Conservation (phyloP, 164 flowering plant genomes). For the Magnolia kwangsiensis region DNA sequence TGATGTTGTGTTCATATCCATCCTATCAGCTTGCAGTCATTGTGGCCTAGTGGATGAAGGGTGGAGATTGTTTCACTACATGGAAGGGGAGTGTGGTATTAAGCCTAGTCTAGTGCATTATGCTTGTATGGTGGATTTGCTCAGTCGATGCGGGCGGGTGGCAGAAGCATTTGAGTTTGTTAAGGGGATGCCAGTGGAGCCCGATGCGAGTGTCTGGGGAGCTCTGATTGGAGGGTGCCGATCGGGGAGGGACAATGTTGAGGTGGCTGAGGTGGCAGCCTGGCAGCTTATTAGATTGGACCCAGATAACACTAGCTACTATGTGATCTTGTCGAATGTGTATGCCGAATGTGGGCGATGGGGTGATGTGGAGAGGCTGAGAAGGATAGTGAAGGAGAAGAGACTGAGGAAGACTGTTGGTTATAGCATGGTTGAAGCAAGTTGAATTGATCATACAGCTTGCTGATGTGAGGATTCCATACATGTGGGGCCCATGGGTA, state of each 20-base stretch:
- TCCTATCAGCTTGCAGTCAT: constrained; percentile 63
- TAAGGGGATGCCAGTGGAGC: constrained; percentile 48
- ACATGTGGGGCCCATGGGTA: too few species aligned
- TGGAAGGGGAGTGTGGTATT: constrained; percentile 44
- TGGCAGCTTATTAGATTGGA: constrained; percentile 36
- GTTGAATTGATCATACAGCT: not conserved
- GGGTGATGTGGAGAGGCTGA: constrained; percentile 49
- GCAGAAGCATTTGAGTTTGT: constrained; percentile 48
- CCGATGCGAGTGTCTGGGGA: constrained; percentile 56
- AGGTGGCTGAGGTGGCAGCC: constrained; percentile 45
- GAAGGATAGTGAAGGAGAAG: constrained; percentile 33
- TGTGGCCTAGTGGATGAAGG: constrained; percentile 56
- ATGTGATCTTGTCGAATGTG: constrained; percentile 41
- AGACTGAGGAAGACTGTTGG: constrained; percentile 39
- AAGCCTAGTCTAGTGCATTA: constrained; percentile 50
- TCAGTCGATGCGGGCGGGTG: constrained; percentile 43
- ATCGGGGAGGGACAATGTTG: constrained; percentile 21
- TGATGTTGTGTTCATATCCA: constrained; percentile 45
- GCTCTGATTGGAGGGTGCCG: constrained; percentile 53
- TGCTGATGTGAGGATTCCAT: not conserved
- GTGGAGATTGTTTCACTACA: constrained; percentile 44
- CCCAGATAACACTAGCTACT: constrained; percentile 40
- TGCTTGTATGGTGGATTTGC: constrained; percentile 71
- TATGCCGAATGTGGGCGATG: constrained; percentile 49
- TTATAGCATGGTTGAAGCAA: constrained; percentile 35